These are phyloP conservation scores for Skeletonema grethae DNA, from an alignment of 108 stramenopile species.

Conservation along the genomic window DNA sequence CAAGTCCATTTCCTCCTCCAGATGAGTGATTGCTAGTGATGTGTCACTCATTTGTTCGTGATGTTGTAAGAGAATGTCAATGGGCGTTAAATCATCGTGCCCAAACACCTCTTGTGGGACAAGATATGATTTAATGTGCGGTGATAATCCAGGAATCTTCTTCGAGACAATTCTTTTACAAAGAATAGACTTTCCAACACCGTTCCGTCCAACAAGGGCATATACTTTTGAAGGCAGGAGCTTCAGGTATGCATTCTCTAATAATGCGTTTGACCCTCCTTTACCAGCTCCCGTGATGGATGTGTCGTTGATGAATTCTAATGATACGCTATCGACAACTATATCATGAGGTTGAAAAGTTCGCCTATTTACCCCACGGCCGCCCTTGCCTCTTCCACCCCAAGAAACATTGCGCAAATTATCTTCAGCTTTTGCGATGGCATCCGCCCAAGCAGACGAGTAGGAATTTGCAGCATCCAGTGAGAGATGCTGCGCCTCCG, in stretches of 20 bases:
- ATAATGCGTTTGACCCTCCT: slow-evolving; percentile 46
- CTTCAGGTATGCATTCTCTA: slow-evolving; percentile 72
- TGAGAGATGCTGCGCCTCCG: slow-evolving; percentile 52
- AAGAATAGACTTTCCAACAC: slow-evolving; percentile 71
- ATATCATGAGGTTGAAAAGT: slow-evolving; percentile 74
- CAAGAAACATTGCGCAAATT: slow-evolving; percentile 23
- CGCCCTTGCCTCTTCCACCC: slow-evolving; percentile 83
- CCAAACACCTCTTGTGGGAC: slow-evolving; percentile 68
- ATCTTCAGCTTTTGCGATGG: slow-evolving; percentile 26
- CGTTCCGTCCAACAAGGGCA: slow-evolving; percentile 70
- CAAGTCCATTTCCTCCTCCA: slow-evolving; percentile 51
- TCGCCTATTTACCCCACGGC: slow-evolving; percentile 61
- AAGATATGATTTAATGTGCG: slow-evolving; percentile 61
- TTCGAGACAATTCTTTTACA: slow-evolving; percentile 65
- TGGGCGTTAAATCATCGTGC: slow-evolving; percentile 32
- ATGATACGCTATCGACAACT: slow-evolving; percentile 63
- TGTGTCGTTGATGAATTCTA: slow-evolving; percentile 66
- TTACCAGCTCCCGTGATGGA: slow-evolving; percentile 30
- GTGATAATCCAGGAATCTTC: slow-evolving; percentile 81
- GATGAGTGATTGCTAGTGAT: slow-evolving; percentile 40
- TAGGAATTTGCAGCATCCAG: slow-evolving; percentile 73
- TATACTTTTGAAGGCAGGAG: slow-evolving; percentile 66
- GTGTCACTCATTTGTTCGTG: slow-evolving; percentile 22
- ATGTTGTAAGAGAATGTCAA: slow-evolving; percentile 49
- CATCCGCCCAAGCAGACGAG: slow-evolving; percentile 69